Percentiles rank a stretch among this genome's conserved stretches.
phyloP scores from a whole-genome alignment of 1,139 yeast species.

The Blastobotrys persicus region DNA sequence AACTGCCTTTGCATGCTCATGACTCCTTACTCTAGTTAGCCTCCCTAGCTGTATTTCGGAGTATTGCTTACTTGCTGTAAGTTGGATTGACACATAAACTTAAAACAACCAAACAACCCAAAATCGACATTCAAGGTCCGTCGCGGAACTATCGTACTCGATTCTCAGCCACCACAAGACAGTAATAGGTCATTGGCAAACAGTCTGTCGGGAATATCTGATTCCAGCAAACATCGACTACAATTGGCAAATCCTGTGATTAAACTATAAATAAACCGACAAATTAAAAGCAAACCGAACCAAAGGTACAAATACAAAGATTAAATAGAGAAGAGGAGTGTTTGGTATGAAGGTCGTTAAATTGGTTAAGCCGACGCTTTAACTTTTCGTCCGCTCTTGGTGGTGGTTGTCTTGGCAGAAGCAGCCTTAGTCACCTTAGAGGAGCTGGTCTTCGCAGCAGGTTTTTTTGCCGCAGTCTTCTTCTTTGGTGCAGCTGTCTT shows the following conservation, averaged over 20 bases:
- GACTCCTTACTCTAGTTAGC: too few relatives aligned
- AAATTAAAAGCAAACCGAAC: conserved; percentile 11
- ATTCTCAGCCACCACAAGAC: too few relatives aligned
- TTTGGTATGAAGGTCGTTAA: not conserved
- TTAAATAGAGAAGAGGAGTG: not conserved
- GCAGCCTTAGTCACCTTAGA: conserved; percentile 25
- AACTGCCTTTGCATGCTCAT: too few relatives aligned
- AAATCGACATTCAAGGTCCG: too few relatives aligned
- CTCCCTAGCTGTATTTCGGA: too few relatives aligned
- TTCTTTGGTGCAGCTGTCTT: conserved; percentile 27
- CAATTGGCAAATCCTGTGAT: not conserved
- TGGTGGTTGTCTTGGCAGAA: conserved; percentile 20
- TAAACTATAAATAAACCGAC: conserved; percentile 14
- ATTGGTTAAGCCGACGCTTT: not conserved
- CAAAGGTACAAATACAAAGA: conserved; percentile 8
- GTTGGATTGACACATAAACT: too few relatives aligned
- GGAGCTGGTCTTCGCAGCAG: conserved; percentile 30
- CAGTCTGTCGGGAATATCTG: too few relatives aligned
- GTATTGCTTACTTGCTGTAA: too few relatives aligned
- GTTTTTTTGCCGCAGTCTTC: conserved; percentile 25
- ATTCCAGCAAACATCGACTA: too few relatives aligned
- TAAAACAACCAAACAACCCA: too few relatives aligned
- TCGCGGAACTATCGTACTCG: too few relatives aligned
- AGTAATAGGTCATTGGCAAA: too few relatives aligned
- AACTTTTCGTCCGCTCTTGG: conserved; percentile 13